A percentile compares a stretch with the other conserved stretches of the same genome.
phyloP scores from a whole-genome alignment of 208 protist genomes.

The Naegleria gruberi region DNA sequence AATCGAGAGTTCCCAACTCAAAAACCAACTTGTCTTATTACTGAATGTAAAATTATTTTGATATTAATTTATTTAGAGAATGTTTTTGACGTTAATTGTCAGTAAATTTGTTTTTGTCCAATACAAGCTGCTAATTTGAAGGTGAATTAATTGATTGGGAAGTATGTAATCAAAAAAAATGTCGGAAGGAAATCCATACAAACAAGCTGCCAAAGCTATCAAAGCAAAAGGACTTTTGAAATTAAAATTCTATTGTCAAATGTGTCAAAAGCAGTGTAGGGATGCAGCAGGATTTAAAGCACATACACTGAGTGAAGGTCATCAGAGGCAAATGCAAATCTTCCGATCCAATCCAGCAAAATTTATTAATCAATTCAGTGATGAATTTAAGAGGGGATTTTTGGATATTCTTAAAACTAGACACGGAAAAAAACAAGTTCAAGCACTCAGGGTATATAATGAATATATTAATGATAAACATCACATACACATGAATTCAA shows the following conservation, averaged over 20 bases:
- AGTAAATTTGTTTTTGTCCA: too few species aligned
- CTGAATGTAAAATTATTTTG: too few species aligned
- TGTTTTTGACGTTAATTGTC: too few species aligned
- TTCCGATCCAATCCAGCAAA: conserved; percentile 37
- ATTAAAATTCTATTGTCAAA: conserved; percentile 45
- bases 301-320: conserved; percentile 35
- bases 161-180: too few species aligned
- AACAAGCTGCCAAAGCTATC: conserved; percentile 20
- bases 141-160: too few species aligned
- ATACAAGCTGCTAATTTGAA: too few species aligned
- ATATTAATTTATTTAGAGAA: too few species aligned
- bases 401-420: conserved; percentile 22
- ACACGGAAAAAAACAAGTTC: conserved; percentile 5
- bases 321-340: conserved; percentile 36
- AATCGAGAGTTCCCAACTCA: too few species aligned
- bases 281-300: conserved; percentile 47
- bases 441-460: conserved; percentile 40
- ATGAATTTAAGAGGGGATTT: conserved; percentile 40
- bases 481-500: conserved; percentile 44
- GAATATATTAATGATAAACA: conserved; percentile 39
- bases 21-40: too few species aligned
- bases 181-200: background rate
- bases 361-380: conserved; percentile 36
- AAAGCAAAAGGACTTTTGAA: conserved; percentile 36
- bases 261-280: conserved; percentile 48